Evolutionary conservation across 495 filamentous ascomycete species (phyloP), one percentile per base, ranked within the genome.

Genomic region (Penicillium atrosanguineum): DNA sequence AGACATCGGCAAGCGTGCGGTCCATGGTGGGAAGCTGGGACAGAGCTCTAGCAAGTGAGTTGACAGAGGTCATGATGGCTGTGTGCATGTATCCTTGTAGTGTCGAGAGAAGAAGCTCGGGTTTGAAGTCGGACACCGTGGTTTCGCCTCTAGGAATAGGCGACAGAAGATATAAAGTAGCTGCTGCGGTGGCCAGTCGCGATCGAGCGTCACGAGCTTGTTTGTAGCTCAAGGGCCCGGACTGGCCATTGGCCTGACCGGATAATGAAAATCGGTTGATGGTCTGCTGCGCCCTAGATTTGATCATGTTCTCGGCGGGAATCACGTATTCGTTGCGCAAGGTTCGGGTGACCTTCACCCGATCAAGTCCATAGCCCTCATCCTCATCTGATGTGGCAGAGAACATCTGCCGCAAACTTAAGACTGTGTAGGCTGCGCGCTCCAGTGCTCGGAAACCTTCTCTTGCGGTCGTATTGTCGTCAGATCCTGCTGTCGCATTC

Each of bases 251-350:
- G 6, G 67, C 60, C 36, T 64, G 53, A 43, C 61, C 53, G 0
- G 82, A 87, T 59, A 95, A 80, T 29, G 88, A 89, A 64, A 97
- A 97, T 51, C 91, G 87, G 20, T 85, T 78, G 48, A 96, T 81
- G 41, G 87, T 82, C 56, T 96, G 89, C 68, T 95, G 87, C 18
- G 90, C 86, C 34, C 83, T 80, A 11, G 79, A 77, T 38, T 81
- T 74, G 12, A 96, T 74, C 41, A 79, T 79, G 28, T 78, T 78
- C 59, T 96, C 91, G 1, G 86, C 81, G 2, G 90, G 90, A 9
- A 65, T 69, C 50, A 92, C 67, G 19, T 95, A 67, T 15, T 85
- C 80, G 31, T 78, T 80, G 50, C 85, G 80, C 44, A 97, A 68
- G 28, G 82, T 85, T 38, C 76, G 79, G 36, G 91, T 76, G 38